A percentile compares a stretch with the other conserved stretches of the same genome.
Evolutionary conservation across 305 asterid genomes (phyloP).

Genomic region (Fraxinus dipetala): DNA sequence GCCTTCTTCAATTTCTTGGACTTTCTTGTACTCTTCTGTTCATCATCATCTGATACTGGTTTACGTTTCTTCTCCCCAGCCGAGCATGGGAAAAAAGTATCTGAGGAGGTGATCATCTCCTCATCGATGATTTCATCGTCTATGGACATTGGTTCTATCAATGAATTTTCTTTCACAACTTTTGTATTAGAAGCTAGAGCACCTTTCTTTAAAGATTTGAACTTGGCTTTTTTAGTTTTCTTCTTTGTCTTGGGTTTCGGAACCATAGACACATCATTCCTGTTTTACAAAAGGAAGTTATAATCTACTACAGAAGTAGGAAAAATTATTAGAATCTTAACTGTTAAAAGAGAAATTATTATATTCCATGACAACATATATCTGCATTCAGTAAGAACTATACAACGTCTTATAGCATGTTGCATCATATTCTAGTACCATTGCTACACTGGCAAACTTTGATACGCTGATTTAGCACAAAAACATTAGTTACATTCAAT

Average conservation of each 20-base stretch:
- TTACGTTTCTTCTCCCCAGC: conserved; percentile 60
- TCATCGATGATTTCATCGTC: conserved; percentile 62
- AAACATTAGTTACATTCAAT: neutral
- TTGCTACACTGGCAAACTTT: neutral
- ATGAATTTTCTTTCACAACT: conserved; percentile 56
- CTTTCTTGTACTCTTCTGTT: conserved; percentile 57
- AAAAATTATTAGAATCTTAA: conserved; percentile 1
- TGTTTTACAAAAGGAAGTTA: conserved; percentile 37
- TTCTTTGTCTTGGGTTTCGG: conserved; percentile 73
- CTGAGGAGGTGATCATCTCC: conserved; percentile 61
- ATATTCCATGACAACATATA: neutral
- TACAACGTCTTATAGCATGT: neutral
- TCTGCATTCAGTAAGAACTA: neutral
- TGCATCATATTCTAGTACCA: conserved; percentile 6
- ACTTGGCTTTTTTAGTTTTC: conserved; percentile 81
- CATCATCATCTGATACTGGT: conserved; percentile 54
- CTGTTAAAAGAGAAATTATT: neutral
- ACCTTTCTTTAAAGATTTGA: conserved; percentile 92
- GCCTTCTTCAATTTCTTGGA: conserved; percentile 55
- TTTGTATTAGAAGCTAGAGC: conserved; percentile 58
- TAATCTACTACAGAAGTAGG: conserved; percentile 14
- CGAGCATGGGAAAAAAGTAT: conserved; percentile 54
- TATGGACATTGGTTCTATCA: conserved; percentile 52
- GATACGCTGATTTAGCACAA: neutral
- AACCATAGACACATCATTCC: conserved; percentile 48